Evolutionary conservation across 345 rosid species (phyloP), one percentile per base, ranked within the genome.

Genomic region (Angophora floribunda): DNA sequence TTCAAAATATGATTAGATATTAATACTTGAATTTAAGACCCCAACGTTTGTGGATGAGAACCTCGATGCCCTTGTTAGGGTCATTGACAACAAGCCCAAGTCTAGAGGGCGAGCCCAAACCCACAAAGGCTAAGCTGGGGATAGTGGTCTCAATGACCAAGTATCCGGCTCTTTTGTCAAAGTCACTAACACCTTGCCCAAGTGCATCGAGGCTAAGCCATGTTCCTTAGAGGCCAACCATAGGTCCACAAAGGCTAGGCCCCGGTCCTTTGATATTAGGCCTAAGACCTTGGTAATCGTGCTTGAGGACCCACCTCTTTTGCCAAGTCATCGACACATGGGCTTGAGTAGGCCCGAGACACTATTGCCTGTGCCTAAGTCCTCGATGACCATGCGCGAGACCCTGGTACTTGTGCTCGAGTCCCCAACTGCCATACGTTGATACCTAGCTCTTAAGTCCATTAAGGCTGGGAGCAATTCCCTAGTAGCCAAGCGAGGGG

Each of bases 281-380:
- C 26, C 4, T 47, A 5, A 36, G 24, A 36, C 82, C 44, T 36
- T 70, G 24, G 80, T 36, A 24, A 13, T 7, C 2, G 0, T 70
- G 24, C 47, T 6, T 0, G 5, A 4, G 24, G 80, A 70, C 45
- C 1, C 3, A 6, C 3, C 82, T 36, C 82, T 11, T 70, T 70
- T 47, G 9, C 6, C 13, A 1, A 70, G 47, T 70, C 21, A 9
- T 9, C 0, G 4, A 0, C 47, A 19, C 13, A 19, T 19, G 0
- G 26, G 80, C 47, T 0, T 2, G 7, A 70, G 26, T 36, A 70
- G 0, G 44, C 22, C 6, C 1, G 1, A 4, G 82, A 36, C 26
- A 70, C 12, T 19, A 24, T 9, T 19, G 13, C 82, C 4, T 70
- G 2, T 70, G 3, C 47, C 3, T 5, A 21, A 70, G 26, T 70